phyloP scores from a whole-genome alignment of 495 filamentous ascomycete genomes.

The Penicillium parvum region DNA sequence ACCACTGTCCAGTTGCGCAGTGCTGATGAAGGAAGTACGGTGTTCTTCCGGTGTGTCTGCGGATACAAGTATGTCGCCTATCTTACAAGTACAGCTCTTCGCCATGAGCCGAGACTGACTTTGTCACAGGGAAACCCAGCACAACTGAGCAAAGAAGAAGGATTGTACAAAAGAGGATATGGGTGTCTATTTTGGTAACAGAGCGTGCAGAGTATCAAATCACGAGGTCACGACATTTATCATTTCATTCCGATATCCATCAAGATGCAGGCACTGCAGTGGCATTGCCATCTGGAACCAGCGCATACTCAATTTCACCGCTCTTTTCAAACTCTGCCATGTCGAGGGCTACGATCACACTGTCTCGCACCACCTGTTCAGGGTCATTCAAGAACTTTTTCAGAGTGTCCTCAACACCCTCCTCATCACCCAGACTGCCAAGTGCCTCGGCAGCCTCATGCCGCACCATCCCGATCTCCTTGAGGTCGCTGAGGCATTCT shows the following conservation, averaged over 20 bases:
- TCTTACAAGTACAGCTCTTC: too few relatives aligned
- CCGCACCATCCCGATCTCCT: conserved; percentile 91
- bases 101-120: conserved; percentile 21
- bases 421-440: conserved; percentile 90
- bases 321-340: conserved; percentile 98
- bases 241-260: conserved; percentile 19
- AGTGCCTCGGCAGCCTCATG: conserved; percentile 97
- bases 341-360: conserved; percentile 89
- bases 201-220: conserved; percentile 27
- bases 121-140: conserved; percentile 33
- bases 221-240: conserved; percentile 30
- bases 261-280: conserved; percentile 35
- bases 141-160: conserved; percentile 33
- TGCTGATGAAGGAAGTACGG: conserved; percentile 92
- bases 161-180: conserved; percentile 23
- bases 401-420: conserved; percentile 83
- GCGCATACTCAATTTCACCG: conserved; percentile 82
- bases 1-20: conserved; percentile 81
- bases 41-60: conserved; percentile 84
- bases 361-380: conserved; percentile 91
- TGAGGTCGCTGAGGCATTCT: conserved; percentile 66
- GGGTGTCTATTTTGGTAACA: conserved; percentile 26
- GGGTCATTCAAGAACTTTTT: conserved; percentile 82
- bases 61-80: conserved; percentile 64
- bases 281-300: conserved; percentile 60